phyloP scores from a whole-genome alignment of 768 basidiomycete genomes.

The Tylopilus subfusipes region DNA sequence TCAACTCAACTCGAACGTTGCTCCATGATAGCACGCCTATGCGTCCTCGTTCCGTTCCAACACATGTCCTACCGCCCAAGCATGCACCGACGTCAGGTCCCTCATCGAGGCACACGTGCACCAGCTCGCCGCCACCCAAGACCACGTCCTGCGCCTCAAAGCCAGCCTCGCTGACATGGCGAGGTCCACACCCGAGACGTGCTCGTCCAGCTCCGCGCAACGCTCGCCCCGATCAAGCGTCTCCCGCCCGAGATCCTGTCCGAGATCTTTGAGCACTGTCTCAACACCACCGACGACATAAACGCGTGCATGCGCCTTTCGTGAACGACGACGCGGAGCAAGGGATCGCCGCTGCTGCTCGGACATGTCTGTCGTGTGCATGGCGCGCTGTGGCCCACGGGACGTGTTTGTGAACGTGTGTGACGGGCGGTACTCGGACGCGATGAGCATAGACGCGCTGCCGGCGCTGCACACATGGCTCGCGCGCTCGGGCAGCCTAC shows the following conservation, averaged over 20 bases:
- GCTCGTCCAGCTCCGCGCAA: conserved; percentile 15
- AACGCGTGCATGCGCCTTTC: no score
- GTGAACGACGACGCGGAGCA: not conserved
- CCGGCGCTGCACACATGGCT: conserved; percentile 22
- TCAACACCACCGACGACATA: not conserved
- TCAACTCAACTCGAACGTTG: not conserved
- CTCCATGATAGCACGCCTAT: conserved; percentile 7
- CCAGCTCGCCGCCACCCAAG: conserved; percentile 13
- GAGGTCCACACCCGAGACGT: conserved; percentile 1
- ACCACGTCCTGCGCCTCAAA: conserved; percentile 7
- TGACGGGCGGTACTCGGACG: conserved; percentile 18
- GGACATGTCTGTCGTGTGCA: conserved; percentile 27
- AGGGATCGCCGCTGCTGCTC: conserved; percentile 25
- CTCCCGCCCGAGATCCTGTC: conserved; percentile 26
- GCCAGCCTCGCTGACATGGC: conserved; percentile 8
- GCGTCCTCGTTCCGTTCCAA: conserved; percentile 14
- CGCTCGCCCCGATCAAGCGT: conserved; percentile 22
- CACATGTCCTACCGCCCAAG: conserved; percentile 10
- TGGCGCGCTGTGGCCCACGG: conserved; percentile 25
- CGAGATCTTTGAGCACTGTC: conserved; percentile 25
- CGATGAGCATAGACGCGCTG: conserved; percentile 17
- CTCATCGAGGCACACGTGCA: conserved; percentile 17
- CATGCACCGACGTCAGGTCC: conserved; percentile 4
- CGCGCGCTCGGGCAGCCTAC: conserved; percentile 18
- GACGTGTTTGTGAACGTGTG: conserved; percentile 20